Conservation (phyloP, 257 asterid species). For the Jacaranda copaia region DNA sequence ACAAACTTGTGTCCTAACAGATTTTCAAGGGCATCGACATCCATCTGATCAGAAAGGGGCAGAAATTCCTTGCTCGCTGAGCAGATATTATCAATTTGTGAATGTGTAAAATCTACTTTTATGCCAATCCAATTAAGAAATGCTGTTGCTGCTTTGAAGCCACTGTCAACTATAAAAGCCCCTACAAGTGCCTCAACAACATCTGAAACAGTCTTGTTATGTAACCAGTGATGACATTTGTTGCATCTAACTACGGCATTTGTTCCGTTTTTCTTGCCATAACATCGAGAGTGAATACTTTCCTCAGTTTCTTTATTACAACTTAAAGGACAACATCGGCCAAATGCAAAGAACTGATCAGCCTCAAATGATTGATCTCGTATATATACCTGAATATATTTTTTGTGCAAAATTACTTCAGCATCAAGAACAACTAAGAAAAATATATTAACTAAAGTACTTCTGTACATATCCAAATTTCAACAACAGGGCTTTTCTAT, state of each 20-base stretch:
- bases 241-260: slow-evolving; percentile 69
- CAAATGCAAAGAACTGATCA: slow-evolving; percentile 64
- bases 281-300: slow-evolving; percentile 55
- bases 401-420: slow-evolving; percentile 11
- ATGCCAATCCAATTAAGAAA: slow-evolving; percentile 94
- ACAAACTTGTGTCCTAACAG: slow-evolving; percentile 59
- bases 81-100: slow-evolving; percentile 64
- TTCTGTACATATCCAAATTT: slow-evolving; percentile 3
- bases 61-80: slow-evolving; percentile 65
- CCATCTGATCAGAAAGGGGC: slow-evolving; percentile 63
- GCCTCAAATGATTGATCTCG: slow-evolving; percentile 92
- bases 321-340: slow-evolving; percentile 75
- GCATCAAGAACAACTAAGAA: slow-evolving; percentile 29
- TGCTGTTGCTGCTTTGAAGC: slow-evolving; percentile 86
- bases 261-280: slow-evolving; percentile 42
- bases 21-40: slow-evolving; percentile 64
- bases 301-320: slow-evolving; percentile 70
- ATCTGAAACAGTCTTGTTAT: slow-evolving; percentile 89
- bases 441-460: neutral
- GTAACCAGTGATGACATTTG: slow-evolving; percentile 89
- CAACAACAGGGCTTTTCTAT: neutral
- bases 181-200: slow-evolving; percentile 93
- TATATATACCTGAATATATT: slow-evolving; percentile 72
- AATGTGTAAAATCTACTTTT: slow-evolving; percentile 52
- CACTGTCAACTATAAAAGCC: slow-evolving; percentile 88